Evolutionary conservation across 2,329 filamentous ascomycete species (phyloP).

Genomic region (Monosporascus sp.): DNA sequence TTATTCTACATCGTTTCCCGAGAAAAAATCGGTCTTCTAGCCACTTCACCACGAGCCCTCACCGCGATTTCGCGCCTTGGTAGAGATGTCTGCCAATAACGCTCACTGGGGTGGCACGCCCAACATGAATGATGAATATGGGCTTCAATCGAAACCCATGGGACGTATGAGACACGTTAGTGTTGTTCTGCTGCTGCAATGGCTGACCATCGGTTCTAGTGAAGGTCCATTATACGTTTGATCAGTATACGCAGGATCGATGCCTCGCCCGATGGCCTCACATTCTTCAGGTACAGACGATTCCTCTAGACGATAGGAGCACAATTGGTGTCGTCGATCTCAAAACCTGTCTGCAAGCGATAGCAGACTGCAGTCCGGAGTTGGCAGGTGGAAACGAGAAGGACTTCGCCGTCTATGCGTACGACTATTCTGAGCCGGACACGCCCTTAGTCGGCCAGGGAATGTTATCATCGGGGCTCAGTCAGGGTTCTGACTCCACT

Average conservation of each 20-base stretch:
- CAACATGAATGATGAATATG: conserved; percentile 35
- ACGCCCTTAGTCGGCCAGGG: conserved; percentile 91
- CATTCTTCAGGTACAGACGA: conserved; percentile 71
- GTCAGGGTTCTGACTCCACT: conserved; percentile 24
- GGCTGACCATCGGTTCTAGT: conserved; percentile 47
- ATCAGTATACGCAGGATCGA: conserved; percentile 79
- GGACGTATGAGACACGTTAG: conserved; percentile 51
- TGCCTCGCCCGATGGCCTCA: conserved; percentile 84
- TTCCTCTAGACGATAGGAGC: conserved; percentile 71
- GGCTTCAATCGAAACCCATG: conserved; percentile 58
- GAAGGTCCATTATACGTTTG: conserved; percentile 96
- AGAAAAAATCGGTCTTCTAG: neutral
- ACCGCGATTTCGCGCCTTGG: neutral
- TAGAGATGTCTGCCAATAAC: conserved; percentile 21
- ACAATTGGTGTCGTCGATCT: conserved; percentile 86
- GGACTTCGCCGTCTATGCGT: conserved; percentile 96
- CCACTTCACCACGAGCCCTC: neutral
- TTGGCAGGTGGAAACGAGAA: conserved; percentile 63
- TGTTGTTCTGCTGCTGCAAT: conserved; percentile 1
- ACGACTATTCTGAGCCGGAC: conserved; percentile 93
- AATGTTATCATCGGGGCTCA: conserved; percentile 81
- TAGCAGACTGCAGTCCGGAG: conserved; percentile 76
- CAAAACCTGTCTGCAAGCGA: conserved; percentile 78
- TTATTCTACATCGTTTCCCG: neutral
- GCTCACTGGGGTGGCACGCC: conserved; percentile 18